These are phyloP conservation scores for Marasmius sp. DNA, from an alignment of 1,284 basidiomycete species.

Conservation along the genomic window DNA sequence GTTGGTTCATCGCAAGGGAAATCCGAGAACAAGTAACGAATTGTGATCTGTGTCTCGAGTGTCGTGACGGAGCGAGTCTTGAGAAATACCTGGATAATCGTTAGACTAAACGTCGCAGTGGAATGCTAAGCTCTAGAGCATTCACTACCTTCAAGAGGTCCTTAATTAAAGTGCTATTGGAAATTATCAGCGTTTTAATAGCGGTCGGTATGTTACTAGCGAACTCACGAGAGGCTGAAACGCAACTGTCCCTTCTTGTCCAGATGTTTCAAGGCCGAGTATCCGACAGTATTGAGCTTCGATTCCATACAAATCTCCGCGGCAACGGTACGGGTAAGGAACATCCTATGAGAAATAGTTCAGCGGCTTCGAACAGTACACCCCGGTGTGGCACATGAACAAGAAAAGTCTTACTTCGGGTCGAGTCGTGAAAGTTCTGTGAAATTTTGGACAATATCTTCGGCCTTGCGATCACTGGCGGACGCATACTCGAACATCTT, in stretches of 20 bases:
- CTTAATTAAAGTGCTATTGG: slow-evolving; percentile 48
- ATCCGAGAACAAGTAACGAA: slow-evolving; percentile 61
- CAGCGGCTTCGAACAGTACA: slow-evolving; percentile 3
- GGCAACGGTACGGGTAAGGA: slow-evolving; percentile 73
- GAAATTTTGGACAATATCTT: slow-evolving; percentile 67
- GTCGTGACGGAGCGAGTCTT: slow-evolving; percentile 63
- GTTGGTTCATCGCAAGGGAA: slow-evolving; percentile 53
- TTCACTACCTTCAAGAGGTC: slow-evolving; percentile 58
- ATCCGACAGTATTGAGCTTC: slow-evolving; percentile 64
- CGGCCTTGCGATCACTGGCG: slow-evolving; percentile 48
- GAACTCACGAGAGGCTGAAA: slow-evolving; percentile 57
- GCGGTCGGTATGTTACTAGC: slow-evolving; percentile 8
- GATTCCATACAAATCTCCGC: slow-evolving; percentile 79
- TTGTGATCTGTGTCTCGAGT: slow-evolving; percentile 44
- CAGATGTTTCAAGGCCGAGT: slow-evolving; percentile 62
- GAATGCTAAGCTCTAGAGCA: not conserved
- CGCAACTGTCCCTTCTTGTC: slow-evolving; percentile 59
- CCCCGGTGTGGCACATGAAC: slow-evolving; percentile 2
- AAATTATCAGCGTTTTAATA: slow-evolving; percentile 12
- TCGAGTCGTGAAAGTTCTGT: slow-evolving; percentile 67
- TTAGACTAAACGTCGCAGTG: not conserved
- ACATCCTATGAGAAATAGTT: slow-evolving; percentile 53
- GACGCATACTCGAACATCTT: slow-evolving; percentile 72
- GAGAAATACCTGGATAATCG: slow-evolving; percentile 53
- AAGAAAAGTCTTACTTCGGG: slow-evolving; percentile 42